Evolutionary conservation across 345 rosid genomes (phyloP).

Genomic region (Linum tenue): DNA sequence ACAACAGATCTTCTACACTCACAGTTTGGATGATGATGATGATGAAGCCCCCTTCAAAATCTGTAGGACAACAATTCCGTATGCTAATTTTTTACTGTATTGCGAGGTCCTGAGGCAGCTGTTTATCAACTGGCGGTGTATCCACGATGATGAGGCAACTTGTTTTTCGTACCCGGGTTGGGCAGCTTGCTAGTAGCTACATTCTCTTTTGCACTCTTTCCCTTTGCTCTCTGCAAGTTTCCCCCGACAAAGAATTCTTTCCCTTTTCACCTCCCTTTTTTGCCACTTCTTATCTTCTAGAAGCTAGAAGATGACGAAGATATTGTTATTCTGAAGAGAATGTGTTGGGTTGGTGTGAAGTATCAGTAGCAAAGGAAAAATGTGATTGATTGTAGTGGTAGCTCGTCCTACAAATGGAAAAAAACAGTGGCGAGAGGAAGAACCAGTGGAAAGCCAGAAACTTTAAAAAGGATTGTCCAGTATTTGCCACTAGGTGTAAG

Average conservation of each 20-base stretch:
- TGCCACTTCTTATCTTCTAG: not conserved
- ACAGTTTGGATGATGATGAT: slow-evolving; percentile 12
- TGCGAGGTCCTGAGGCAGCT: slow-evolving; percentile 19
- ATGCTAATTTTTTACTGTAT: slow-evolving; percentile 1
- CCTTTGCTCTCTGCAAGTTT: slow-evolving; percentile 17
- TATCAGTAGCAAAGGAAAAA: slow-evolving; percentile 20
- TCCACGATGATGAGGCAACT: slow-evolving; percentile 35
- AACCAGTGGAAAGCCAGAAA: no score
- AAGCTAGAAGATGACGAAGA: slow-evolving; percentile 37
- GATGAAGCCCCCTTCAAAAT: slow-evolving; percentile 13
- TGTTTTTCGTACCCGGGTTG: slow-evolving; percentile 24
- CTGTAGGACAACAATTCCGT: slow-evolving; percentile 19
- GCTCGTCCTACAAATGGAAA: slow-evolving; percentile 34
- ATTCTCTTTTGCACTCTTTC: slow-evolving; percentile 20
- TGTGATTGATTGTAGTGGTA: slow-evolving; percentile 25
- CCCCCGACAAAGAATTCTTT: not conserved
- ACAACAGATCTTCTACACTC: slow-evolving; percentile 5
- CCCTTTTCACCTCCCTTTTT: slow-evolving; percentile 20
- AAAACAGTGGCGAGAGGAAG: slow-evolving; percentile 1
- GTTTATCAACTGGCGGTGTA: slow-evolving; percentile 10
- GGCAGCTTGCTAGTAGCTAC: slow-evolving; percentile 21
- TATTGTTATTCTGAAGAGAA: slow-evolving; percentile 21
- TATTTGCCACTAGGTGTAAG: slow-evolving; percentile 42
- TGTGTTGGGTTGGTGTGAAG: slow-evolving; percentile 36
- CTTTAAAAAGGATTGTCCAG: slow-evolving; percentile 30